Evolutionary conservation across 768 basidiomycete species (phyloP), one percentile per base, ranked within the genome.

Genomic region (Nidularia sp.): DNA sequence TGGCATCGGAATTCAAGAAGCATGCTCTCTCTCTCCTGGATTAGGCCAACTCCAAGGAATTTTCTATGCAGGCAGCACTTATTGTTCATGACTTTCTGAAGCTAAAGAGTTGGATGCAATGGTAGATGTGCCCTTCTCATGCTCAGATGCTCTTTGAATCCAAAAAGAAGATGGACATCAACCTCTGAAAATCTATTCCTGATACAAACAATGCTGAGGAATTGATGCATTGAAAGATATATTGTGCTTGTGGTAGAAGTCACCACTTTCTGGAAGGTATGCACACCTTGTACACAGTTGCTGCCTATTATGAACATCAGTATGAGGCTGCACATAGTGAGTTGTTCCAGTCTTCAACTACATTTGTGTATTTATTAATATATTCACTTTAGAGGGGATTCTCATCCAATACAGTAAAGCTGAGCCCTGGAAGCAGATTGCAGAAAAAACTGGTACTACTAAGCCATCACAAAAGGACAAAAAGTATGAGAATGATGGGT

Each of bases 111-210:
- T 72, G 71, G 71, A 47, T 71, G 31, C 36, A 53, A 1, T 75
- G 72, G 71, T 74, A 68, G 70, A 36, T 60, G 18, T 55, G 63
- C 0, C 46, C 48, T 6, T 41, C 50, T 0, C 62, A 65, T 56
- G 67, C 71, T 1, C 34, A 50, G 2, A 70, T 70, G 66, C 51
- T 73, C 2, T 60, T 55, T 42, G 34, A 25, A n/a, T 57, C 59
- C 1, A 49, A 60, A 39, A 47, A 46, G 3, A 36, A 45, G n/a
- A 58, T 60, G 54, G 59, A 58, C 10, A 22, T 34, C 4, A 32
- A 39, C 7, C 32, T 61, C 4, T 54, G 53, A 50, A 25, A 52
- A 6, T 34, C 33, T 12, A 31, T 54, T 13, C 53, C 53, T 4
- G 50, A 50, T 12, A 51, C 49, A 5, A 54, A 33, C 22, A 54